These are phyloP conservation scores for Alternaria longipes DNA, from an alignment of 2,329 filamentous ascomycete species.

Conservation along the genomic window DNA sequence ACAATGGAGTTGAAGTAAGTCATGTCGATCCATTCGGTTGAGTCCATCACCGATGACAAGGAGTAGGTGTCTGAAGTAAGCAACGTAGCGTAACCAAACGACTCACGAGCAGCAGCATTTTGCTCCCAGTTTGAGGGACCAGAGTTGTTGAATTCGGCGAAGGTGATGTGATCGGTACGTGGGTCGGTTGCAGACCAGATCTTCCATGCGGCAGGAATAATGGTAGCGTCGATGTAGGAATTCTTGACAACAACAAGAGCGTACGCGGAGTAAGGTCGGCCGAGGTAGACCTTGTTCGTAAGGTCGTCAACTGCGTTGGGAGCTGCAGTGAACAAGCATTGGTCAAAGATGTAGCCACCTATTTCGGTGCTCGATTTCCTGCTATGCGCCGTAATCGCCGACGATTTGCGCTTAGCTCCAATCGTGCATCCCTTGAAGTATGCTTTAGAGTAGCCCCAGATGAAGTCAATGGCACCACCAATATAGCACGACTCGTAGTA, in stretches of 20 bases:
- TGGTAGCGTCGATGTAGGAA: conserved; percentile 60
- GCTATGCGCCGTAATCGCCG: conserved; percentile 46
- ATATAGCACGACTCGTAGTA: conserved; percentile 66
- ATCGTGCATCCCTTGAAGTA: conserved; percentile 63
- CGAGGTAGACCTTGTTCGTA: conserved; percentile 56
- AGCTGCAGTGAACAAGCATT: conserved; percentile 56
- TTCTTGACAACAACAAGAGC: conserved; percentile 61
- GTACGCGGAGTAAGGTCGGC: conserved; percentile 61
- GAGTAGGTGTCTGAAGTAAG: conserved; percentile 50
- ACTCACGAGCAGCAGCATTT: conserved; percentile 46
- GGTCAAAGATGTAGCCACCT: conserved; percentile 64
- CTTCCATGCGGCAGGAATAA: conserved; percentile 67
- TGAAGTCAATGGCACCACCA: conserved; percentile 66
- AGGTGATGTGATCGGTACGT: conserved; percentile 62
- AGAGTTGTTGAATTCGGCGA: conserved; percentile 67
- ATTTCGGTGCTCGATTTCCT: conserved; percentile 29
- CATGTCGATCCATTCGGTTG: conserved; percentile 52
- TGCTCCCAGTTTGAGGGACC: conserved; percentile 55
- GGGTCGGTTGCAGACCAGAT: conserved; percentile 61
- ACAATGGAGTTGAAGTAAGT: conserved; percentile 52
- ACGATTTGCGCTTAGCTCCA: conserved; percentile 46
- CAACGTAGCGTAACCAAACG: conserved; percentile 48
- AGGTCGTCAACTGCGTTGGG: conserved; percentile 44
- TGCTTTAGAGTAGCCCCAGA: conserved; percentile 62
- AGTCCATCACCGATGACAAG: conserved; percentile 47